Evolutionary conservation across 371 early-diverging fungal genomes (phyloP).

Genomic region (Vairimorpha ceranae): DNA sequence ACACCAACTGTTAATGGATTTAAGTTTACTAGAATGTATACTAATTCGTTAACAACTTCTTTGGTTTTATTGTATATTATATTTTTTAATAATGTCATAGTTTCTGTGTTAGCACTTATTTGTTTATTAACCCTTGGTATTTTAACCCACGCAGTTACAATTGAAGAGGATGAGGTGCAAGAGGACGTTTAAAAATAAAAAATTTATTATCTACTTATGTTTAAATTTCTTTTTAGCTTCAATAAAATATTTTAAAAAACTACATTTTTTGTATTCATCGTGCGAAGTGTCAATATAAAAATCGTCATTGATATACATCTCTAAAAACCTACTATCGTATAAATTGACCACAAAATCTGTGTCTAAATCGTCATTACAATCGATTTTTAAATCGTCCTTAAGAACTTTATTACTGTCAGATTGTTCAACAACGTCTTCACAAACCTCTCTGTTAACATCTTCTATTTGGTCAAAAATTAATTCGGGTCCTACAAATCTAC

Average conservation of each 20-base stretch:
- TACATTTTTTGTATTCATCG: neutral
- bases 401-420: neutral
- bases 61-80: neutral
- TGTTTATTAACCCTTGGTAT: neutral
- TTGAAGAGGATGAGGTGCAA: conserved; percentile 6
- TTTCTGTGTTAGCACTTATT: conserved; percentile 11
- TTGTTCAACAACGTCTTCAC: neutral
- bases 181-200: conserved; percentile 1
- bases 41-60: neutral
- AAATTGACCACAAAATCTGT: neutral
- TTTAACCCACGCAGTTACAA: neutral
- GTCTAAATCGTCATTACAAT: neutral
- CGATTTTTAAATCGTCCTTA: neutral
- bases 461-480: neutral
- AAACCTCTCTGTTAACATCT: neutral
- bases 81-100: conserved; percentile 3
- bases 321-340: neutral
- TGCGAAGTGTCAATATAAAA: neutral
- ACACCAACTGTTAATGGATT: conserved; percentile 9
- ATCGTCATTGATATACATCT: neutral
- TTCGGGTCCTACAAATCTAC: neutral
- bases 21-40: neutral
- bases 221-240: neutral
- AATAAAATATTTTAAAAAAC: neutral
- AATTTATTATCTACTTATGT: neutral